Conservation (phyloP, 164 flowering plant species). For the Nymphaea colorata region DNA sequence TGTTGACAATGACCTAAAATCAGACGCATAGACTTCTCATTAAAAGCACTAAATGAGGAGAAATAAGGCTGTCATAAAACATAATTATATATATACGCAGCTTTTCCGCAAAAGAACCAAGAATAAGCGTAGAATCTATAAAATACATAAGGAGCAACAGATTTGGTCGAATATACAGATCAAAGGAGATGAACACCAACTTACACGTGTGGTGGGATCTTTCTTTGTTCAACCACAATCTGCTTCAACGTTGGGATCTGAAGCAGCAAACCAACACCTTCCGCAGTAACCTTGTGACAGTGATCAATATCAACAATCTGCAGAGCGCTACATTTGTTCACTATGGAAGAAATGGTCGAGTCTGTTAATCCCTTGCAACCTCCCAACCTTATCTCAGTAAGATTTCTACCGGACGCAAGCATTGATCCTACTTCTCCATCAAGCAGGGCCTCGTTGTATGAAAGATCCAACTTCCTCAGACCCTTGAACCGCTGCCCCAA, state of each 20-base stretch:
- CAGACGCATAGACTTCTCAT: no score
- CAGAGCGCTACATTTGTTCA: constrained; percentile 38
- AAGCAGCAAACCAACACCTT: constrained; percentile 37
- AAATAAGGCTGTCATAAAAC: no score
- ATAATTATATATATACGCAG: no score
- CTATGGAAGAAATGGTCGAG: constrained; percentile 21
- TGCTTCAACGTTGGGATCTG: constrained; percentile 36
- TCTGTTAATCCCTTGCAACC: constrained; percentile 44
- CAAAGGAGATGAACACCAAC: not conserved
- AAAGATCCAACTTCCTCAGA: constrained; percentile 53
- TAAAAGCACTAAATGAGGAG: no score
- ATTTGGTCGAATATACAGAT: no score
- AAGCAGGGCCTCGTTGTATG: constrained; percentile 52
- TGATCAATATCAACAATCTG: constrained; percentile 33
- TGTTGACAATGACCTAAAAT: no score
- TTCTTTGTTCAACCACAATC: constrained; percentile 46
- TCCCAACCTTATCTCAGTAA: constrained; percentile 51
- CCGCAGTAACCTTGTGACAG: constrained; percentile 35
- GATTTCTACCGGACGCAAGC: constrained; percentile 41
- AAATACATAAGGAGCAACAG: no score
- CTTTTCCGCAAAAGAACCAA: no score
- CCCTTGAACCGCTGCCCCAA: constrained; percentile 52
- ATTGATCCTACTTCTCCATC: constrained; percentile 64
- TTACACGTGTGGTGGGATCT: constrained; percentile 4
- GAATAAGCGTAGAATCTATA: no score